These are phyloP conservation scores for Sporothrix pallida DNA, from an alignment of 2,329 filamentous ascomycete species.

Conservation along the genomic window DNA sequence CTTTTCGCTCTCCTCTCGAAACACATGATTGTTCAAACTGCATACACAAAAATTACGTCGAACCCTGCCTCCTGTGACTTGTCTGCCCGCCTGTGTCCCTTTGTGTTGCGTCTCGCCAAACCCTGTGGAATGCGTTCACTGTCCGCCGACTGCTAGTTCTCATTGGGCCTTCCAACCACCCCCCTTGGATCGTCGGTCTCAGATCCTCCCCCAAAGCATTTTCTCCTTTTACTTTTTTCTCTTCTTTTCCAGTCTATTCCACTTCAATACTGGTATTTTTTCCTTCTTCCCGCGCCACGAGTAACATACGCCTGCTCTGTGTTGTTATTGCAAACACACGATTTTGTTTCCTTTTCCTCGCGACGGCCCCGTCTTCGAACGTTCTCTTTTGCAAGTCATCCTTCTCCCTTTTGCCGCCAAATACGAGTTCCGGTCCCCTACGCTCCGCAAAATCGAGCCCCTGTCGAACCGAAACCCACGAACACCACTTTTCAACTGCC, in stretches of 20 bases:
- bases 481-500: not conserved
- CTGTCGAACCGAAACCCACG: conserved; percentile 12
- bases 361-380: conserved; percentile 3
- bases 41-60: not conserved
- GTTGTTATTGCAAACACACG: conserved; percentile 17
- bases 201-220: conserved; percentile 28
- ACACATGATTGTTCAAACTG: not conserved
- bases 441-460: conserved; percentile 18
- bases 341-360: not conserved
- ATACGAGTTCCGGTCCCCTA: conserved; percentile 2
- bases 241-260: conserved; percentile 14
- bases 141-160: not conserved
- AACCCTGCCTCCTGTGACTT: not conserved
- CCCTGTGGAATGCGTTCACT: conserved; percentile 26
- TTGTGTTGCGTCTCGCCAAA: conserved; percentile 9
- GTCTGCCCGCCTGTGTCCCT: not conserved
- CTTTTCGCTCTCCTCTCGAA: not conserved
- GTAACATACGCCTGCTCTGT: not conserved
- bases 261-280: not conserved
- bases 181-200: conserved; percentile 33
- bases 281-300: not conserved
- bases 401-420: conserved; percentile 3
- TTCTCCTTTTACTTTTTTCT: conserved; percentile 26
- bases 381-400: not conserved
- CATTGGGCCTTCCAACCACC: conserved; percentile 13